Evolutionary conservation across 192 early-diverging fungal species (phyloP).

Genomic region (Backusella liffmaniae): DNA sequence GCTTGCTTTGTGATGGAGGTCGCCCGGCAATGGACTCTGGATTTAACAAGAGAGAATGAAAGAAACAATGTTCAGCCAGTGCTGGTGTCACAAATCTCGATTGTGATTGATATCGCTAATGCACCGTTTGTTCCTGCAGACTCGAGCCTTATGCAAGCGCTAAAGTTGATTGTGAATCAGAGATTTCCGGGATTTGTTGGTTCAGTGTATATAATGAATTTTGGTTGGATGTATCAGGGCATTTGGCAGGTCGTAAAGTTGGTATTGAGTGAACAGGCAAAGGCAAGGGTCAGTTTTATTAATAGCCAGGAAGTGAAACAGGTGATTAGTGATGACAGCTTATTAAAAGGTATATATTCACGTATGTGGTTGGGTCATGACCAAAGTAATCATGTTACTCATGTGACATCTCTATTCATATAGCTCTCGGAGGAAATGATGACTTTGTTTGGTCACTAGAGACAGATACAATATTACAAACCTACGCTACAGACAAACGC

Average conservation of each 20-base stretch:
- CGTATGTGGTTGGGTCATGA: not conserved
- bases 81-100: constrained; percentile 28
- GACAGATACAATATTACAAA: constrained; percentile 20
- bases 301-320: constrained; percentile 24
- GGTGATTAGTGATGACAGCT: constrained; percentile 28
- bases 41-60: constrained; percentile 30
- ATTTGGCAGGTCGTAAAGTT: constrained; percentile 45
- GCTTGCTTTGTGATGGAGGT: constrained; percentile 43
- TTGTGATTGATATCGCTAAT: constrained; percentile 31
- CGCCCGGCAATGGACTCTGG: constrained; percentile 37
- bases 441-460: constrained; percentile 18
- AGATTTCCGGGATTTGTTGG: constrained; percentile 30
- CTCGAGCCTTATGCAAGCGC: constrained; percentile 17
- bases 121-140: constrained; percentile 28
- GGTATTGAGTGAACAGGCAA: constrained; percentile 36
- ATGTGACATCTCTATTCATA: not conserved
- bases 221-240: constrained; percentile 49
- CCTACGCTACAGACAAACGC: constrained; percentile 14
- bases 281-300: constrained; percentile 34
- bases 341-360: constrained; percentile 30
- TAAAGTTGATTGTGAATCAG: constrained; percentile 20
- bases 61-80: not conserved
- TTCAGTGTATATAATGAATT: constrained; percentile 39
- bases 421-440: constrained; percentile 29
- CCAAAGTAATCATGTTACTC: not conserved